Evolutionary conservation across 1,284 basidiomycete genomes (phyloP), one percentile per base, ranked within the genome.

Genomic region (Cutaneotrichosporon curvatum): DNA sequence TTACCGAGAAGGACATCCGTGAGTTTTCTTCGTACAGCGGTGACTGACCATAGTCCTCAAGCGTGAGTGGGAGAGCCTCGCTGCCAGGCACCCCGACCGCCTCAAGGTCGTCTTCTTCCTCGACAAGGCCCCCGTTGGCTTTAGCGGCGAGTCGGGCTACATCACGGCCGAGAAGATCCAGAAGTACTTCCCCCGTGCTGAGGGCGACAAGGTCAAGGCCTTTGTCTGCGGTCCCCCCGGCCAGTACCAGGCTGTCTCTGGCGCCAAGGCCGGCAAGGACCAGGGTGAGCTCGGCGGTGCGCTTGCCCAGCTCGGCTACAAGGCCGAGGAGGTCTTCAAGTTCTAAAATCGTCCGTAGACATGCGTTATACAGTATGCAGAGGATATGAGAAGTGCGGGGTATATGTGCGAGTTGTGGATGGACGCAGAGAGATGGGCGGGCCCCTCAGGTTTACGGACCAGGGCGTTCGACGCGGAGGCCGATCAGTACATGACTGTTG

Each of bases 151-250:
- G 35, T 77, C 74, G 21, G 88, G 89, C 2, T 90, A 80, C 73
- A 74, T 97, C 43, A 81, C 77, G 47, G 71, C 76, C 43, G 82
- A 87, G 33, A 63, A 89, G 40, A 74, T 96, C 60, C 78, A 81
- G 73, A 74, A 85, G 61, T 75, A 89, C 68, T 76, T 72, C 77
- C 45, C 74, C 89, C 52, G 56, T 34, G 34, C n/a, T 16, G 70
- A 82, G 39, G 82, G 79, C 5, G 80, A 86, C 51, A 92, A 90
- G 74, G 77, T 88, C 63, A 91, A 90, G 75, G 75, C 94, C 44
- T 89, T 91, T 67, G 75, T 96, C 28, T 96, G 92, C 65, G 90
- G 86, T 79, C 88, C 90, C n/a, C 89, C 90, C 32, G 79, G 78
- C 8, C 88, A 94, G 68, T 83, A 94, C 25, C 78, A 76, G 25